Base-by-base conservation (phyloP, 176 grass and related monocot genomes). In the Aegilops tauschii region DNA sequence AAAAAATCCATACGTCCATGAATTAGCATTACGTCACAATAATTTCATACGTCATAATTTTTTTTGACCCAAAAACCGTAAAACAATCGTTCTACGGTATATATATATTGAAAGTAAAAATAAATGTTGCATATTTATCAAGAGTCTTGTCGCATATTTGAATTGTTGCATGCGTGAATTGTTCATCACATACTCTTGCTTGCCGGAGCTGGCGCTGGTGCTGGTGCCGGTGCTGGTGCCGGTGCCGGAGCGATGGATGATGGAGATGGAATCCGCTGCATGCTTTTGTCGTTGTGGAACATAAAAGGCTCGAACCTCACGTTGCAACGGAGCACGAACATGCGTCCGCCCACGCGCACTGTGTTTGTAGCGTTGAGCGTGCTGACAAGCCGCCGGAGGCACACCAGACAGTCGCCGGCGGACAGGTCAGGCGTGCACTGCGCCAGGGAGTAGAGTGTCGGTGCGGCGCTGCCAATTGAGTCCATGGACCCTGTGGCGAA, bases 401-500 rank as follows among this genome's bases (percentile, higher is more conserved):
- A 74, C 6, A 42, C 40, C 72, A 75, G 42, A 13, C 72, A 75
- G 23, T 75, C 72, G 44, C 72, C 42, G 6, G 23, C 8, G 27
- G 42, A 50, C 8, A 76, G 44, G 73, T 76, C 73, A 1, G 73
- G 73, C 73, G 73, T 76, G 44, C 73, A 76, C 45, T 76, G 73
- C 44, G 73, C 73, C 44, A 76, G 45, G 23, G 82, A 84, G 69
- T 63, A 84, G 16, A 84, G 32, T 9, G 58, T 61, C 58, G 25
- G 45, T 14, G 73, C 2, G 36, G 9, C 16, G 1, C 28, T 12
- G 6, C 69, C 37, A 25, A 1, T 16, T 54, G 27, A 32, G 66
- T 80, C 65, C 76, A 72, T 80, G 64, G 16, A 78, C 13, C 32
- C 75, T 8, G 75, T 79, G 50, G 85, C 67, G 28, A 86, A 86